Evolutionary conservation across 2,329 filamentous ascomycete genomes (phyloP).

Genomic region (Bipolaris sorokiniana): DNA sequence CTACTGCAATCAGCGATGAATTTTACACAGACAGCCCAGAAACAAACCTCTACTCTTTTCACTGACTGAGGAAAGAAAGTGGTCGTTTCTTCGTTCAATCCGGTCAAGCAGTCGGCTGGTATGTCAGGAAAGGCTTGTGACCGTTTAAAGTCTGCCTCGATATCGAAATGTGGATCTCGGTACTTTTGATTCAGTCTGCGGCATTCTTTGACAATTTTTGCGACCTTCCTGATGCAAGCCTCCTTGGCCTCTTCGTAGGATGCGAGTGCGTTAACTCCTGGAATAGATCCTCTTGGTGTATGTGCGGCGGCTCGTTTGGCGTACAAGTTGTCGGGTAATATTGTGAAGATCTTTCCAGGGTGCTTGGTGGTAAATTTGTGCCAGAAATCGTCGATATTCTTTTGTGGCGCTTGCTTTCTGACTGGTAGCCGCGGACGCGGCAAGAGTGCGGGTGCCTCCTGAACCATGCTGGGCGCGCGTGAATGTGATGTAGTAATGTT

Average conservation of each 20-base stretch:
- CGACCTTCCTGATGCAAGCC: slow-evolving; percentile 68
- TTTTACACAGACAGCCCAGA: background rate
- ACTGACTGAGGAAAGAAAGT: slow-evolving; percentile 70
- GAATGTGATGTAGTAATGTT: slow-evolving; percentile 47
- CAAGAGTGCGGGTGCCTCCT: slow-evolving; percentile 27
- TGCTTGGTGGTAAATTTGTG: slow-evolving; percentile 69
- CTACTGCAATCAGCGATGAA: slow-evolving; percentile 49
- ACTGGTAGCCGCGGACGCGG: slow-evolving; percentile 33
- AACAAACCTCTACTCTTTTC: slow-evolving; percentile 66
- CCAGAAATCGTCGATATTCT: slow-evolving; percentile 76
- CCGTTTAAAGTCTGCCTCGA: slow-evolving; percentile 74
- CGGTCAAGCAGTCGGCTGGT: slow-evolving; percentile 58
- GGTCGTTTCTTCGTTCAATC: slow-evolving; percentile 49
- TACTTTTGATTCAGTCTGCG: slow-evolving; percentile 83
- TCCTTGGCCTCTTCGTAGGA: slow-evolving; percentile 76
- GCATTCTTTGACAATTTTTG: slow-evolving; percentile 68
- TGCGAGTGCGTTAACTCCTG: slow-evolving; percentile 67
- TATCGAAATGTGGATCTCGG: slow-evolving; percentile 83
- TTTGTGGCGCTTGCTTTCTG: slow-evolving; percentile 66
- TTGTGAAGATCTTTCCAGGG: slow-evolving; percentile 73
- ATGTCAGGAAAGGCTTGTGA: slow-evolving; percentile 40
- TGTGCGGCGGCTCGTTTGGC: slow-evolving; percentile 64
- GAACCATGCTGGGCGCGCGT: slow-evolving; percentile 45
- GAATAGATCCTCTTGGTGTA: slow-evolving; percentile 60
- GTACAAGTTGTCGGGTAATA: slow-evolving; percentile 72